Percentiles rank a stretch among this genome's conserved stretches.
phyloP scores from a whole-genome alignment of 345 rosid genomes.

The Gossypium longicalyx region DNA sequence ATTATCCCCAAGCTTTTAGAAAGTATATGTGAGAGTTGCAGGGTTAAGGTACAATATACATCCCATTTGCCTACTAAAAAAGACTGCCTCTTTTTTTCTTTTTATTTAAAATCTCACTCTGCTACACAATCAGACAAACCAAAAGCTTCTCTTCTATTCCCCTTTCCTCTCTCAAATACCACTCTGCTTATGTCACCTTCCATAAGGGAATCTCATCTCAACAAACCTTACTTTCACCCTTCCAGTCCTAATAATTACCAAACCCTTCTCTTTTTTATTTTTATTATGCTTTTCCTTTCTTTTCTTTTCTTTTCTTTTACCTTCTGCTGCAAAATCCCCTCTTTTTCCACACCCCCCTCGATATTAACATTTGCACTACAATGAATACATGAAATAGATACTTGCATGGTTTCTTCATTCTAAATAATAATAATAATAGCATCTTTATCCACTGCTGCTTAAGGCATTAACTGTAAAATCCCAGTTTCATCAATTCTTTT shows the following conservation, averaged over 20 bases:
- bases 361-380: constrained; percentile 1
- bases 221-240: constrained; percentile 38
- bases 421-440: not conserved
- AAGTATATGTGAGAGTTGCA: constrained; percentile 41
- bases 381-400: constrained; percentile 4
- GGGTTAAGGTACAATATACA: constrained; percentile 40
- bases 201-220: constrained; percentile 47
- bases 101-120: constrained; percentile 17
- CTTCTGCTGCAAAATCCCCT: constrained; percentile 31
- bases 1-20: constrained; percentile 57
- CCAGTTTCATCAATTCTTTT: constrained; percentile 12
- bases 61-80: constrained; percentile 48
- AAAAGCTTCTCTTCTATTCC: constrained; percentile 45
- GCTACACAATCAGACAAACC: constrained; percentile 43
- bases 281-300: constrained; percentile 27
- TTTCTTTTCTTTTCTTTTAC: constrained; percentile 30
- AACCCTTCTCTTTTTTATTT: constrained; percentile 30
- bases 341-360: constrained; percentile 18
- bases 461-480: constrained; percentile 10
- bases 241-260: constrained; percentile 36
- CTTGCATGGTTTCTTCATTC: not conserved
- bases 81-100: constrained; percentile 29
- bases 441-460: constrained; percentile 12
- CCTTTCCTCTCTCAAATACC: constrained; percentile 16
- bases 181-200: constrained; percentile 41